A percentile compares a stretch with the other conserved stretches of the same genome.
These are phyloP conservation scores for Podaxis sp. DNA, from an alignment of 768 basidiomycete genomes.

Conservation along the genomic window DNA sequence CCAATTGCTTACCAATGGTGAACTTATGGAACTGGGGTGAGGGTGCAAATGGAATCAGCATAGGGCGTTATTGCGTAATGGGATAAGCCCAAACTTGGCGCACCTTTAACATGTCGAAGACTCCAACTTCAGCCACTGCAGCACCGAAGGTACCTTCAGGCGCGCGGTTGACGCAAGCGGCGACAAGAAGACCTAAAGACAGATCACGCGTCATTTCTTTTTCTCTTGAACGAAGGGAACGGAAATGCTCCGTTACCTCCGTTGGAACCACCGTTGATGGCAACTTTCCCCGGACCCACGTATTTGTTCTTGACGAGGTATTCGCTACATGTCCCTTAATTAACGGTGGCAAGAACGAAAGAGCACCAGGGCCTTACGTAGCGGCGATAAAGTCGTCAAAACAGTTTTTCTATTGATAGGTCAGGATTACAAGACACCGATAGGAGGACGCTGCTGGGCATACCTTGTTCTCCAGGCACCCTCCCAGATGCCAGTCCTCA, in stretches of 20 bases:
- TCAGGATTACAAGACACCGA: slow-evolving; percentile 8
- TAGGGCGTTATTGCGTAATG: slow-evolving; percentile 4
- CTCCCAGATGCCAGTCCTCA: slow-evolving; percentile 81
- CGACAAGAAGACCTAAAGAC: slow-evolving; percentile 65
- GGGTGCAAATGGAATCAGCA: slow-evolving; percentile 1
- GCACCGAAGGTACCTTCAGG: slow-evolving; percentile 77
- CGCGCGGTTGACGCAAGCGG: slow-evolving; percentile 82
- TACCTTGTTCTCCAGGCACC: slow-evolving; percentile 70
- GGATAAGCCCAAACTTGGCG: slow-evolving; percentile 11
- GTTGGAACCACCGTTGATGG: slow-evolving; percentile 80
- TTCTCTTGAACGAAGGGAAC: background rate
- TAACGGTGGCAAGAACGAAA: background rate
- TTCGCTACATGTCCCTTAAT: slow-evolving; percentile 42
- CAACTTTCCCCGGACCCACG: slow-evolving; percentile 66
- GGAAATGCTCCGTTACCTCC: slow-evolving; percentile 50
- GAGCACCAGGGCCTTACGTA: slow-evolving; percentile 46
- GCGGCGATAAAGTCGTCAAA: slow-evolving; percentile 86
- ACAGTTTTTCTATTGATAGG: slow-evolving; percentile 53
- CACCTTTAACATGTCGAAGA: slow-evolving; percentile 78
- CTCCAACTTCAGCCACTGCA: slow-evolving; percentile 79
- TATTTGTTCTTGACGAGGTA: slow-evolving; percentile 74
- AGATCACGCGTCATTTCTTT: background rate
- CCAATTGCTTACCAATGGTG: slow-evolving; percentile 57
- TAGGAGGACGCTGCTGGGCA: slow-evolving; percentile 4
- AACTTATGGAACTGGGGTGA: slow-evolving; percentile 63